Base-by-base conservation (phyloP, 106 monocot genomes). In the Dioscorea alata region DNA sequence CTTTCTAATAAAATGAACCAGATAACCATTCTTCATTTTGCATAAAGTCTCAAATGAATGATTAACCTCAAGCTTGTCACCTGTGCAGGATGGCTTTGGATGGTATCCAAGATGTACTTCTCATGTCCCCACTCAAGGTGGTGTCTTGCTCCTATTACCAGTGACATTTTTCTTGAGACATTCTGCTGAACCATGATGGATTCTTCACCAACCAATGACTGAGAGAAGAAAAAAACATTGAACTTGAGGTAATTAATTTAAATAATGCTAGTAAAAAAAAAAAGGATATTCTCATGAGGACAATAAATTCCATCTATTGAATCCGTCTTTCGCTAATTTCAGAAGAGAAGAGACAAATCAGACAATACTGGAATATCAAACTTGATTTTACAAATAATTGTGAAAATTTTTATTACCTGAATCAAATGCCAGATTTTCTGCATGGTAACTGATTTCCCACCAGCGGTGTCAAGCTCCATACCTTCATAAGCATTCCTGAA, bases 101-200 rank as follows among this genome's bases (percentile, higher is more conserved):
- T 93, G 5, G 93, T 90, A 61, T 99, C 99, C 23, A 90, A 28
- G 48, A 99, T 73, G 73, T 87, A 85, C 70, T 99, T 99, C 70
- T 93, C 93, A 76, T 99, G 93, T 50, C 99, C 99, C 80, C 84
- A 99, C 75, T 99, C 93, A 71, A 99, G 99, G 64, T 99, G 99
- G 13, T 71, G 87, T 35, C 90, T 85, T 69, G 93, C 99, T 53
- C 99, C 99, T 58, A 85, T 87, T 65, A 93, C 87, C 64, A 99
- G 52, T 59, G 93, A 87, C 83, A 90, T 99, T 83, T 80, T 99
- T 63, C 74, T 99, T 65, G 90, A 88, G 69, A 81, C 52, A 49
- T 88, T 99, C 57, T 50, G 67, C 20, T 61, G 83, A 75, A 57
- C 42, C 42, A 42, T 33, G 35, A 58, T 68, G 10, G 81, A 84